phyloP scores from a whole-genome alignment of 306 rosid species.

The Cicer arietinum region DNA sequence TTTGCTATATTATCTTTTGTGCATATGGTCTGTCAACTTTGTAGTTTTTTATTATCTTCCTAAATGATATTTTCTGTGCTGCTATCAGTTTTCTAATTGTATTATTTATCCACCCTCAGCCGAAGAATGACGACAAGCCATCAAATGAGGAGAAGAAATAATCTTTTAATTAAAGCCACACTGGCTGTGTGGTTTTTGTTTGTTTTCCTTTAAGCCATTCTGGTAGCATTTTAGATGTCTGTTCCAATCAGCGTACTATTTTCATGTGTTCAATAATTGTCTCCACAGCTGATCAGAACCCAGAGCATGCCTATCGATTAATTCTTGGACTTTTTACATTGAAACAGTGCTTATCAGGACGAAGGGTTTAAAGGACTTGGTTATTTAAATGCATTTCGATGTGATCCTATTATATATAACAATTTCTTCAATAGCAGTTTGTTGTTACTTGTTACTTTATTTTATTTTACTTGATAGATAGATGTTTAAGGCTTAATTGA shows the following conservation, averaged over 20 bases:
- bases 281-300: conserved; percentile 25
- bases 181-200: conserved; percentile 35
- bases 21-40: neutral
- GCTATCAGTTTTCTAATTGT: conserved; percentile 42
- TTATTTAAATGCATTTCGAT: conserved; percentile 17
- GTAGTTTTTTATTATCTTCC: neutral
- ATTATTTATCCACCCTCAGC: conserved; percentile 52
- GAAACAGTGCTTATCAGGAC: conserved; percentile 11
- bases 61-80: conserved; percentile 21
- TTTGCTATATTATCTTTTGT: conserved; percentile 18
- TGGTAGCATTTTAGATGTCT: conserved; percentile 28
- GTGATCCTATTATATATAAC: neutral
- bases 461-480: neutral
- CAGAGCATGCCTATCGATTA: conserved; percentile 15
- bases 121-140: conserved; percentile 74
- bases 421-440: neutral
- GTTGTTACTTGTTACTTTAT: conserved; percentile 6
- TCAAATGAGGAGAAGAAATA: conserved; percentile 69
- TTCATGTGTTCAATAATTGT: conserved; percentile 23
- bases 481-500: neutral
- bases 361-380: conserved; percentile 19
- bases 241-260: conserved; percentile 21
- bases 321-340: conserved; percentile 19
- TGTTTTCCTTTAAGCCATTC: conserved; percentile 23
- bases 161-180: conserved; percentile 22